Evolutionary conservation across 2,329 filamentous ascomycete genomes (phyloP), one percentile per base, ranked within the genome.

Genomic region (Teratosphaeria pseudoeucalypti): DNA sequence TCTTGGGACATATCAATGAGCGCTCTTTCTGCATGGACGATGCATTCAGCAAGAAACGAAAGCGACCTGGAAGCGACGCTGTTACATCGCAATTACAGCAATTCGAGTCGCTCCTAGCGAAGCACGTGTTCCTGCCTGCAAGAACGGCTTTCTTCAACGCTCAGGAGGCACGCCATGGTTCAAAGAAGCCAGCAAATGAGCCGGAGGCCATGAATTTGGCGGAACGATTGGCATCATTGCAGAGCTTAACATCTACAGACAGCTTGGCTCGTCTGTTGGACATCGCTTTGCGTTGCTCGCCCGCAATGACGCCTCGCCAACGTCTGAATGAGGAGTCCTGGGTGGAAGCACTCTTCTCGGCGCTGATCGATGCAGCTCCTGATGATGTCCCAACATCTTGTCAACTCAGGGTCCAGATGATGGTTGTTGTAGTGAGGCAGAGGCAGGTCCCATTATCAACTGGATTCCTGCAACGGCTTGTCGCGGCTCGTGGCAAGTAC

Each of bases 51-150:
- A 54, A 32, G 26, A 69, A 68, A 52, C 67, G 68, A 32, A 68
- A 66, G 56, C 62, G 65, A 23, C 11, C 49, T 4, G 54, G 56
- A n/a, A 26, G 29, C 4, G 55, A 49, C 7, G 23, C 14, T 43
- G 16, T 37, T 7, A 34, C 26, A 2, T 32, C 34, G n/a, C 53
- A 54, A 10, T n/a, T 37, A 11, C 55, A 47, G 7, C 52, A 58
- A 5, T 57, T 69, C 7, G 65, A 70, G 34, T 60, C 64, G n/a
- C 19, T 65, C 43, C 37, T 79, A 29, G 74, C 73, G 6, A 75
- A 71, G 61, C 77, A 80, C 59, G 52, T 78, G 9, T 72, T 79
- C 52, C 55, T 73, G 6, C 76, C 76, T 14, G 69, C 73, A 34
- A 68, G 75, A 61, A 62, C 68, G 26, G 66, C 70, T 4, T 78